phyloP scores from a whole-genome alignment of 1,139 yeast genomes.

The Yamadazyma epiphylla region DNA sequence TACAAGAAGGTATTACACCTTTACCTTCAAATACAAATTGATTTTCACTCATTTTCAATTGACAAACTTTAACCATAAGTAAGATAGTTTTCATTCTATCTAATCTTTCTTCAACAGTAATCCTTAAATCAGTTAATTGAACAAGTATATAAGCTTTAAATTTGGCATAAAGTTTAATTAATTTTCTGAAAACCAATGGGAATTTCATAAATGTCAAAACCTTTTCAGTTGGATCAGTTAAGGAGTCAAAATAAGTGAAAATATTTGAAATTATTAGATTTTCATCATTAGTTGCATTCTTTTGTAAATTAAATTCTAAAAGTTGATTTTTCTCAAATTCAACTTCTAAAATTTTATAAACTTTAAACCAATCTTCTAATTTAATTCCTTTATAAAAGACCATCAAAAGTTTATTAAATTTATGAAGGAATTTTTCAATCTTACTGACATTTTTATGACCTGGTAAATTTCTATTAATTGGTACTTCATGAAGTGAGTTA shows the following conservation, averaged over 20 bases:
- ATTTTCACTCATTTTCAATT: constrained; percentile 67
- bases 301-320: constrained; percentile 54
- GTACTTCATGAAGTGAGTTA: constrained; percentile 43
- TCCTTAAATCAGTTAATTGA: constrained; percentile 61
- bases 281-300: constrained; percentile 43
- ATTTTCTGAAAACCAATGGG: constrained; percentile 67
- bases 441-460: constrained; percentile 42
- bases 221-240: constrained; percentile 43
- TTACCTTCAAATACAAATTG: constrained; percentile 50
- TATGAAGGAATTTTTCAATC: constrained; percentile 57
- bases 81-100: constrained; percentile 70
- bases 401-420: constrained; percentile 60
- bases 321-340: constrained; percentile 53
- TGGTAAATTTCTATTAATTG: constrained; percentile 46
- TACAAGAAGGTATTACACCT: constrained; percentile 68
- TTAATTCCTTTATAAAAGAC: constrained; percentile 59
- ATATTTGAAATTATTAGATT: constrained; percentile 64
- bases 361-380: constrained; percentile 74
- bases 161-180: constrained; percentile 65
- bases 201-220: constrained; percentile 47
- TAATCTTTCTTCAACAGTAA: constrained; percentile 56
- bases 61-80: constrained; percentile 61
- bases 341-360: constrained; percentile 70
- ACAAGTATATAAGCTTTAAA: constrained; percentile 56
- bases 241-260: constrained; percentile 62